Evolutionary conservation across 192 early-diverging fungal species (phyloP).

Genomic region (Haplosporangium gracile): DNA sequence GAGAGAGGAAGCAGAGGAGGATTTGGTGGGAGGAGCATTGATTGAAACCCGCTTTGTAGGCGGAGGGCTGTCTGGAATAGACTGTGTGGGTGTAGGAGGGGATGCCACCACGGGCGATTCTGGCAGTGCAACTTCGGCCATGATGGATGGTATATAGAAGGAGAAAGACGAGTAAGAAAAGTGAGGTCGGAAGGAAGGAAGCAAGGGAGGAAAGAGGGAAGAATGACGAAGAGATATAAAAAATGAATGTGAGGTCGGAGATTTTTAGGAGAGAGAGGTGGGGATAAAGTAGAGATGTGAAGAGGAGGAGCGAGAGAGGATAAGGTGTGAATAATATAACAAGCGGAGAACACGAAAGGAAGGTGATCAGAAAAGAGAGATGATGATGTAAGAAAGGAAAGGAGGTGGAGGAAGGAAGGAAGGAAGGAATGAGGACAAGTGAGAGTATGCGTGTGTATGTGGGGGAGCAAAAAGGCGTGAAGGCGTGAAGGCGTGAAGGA

Average conservation of each 20-base stretch:
- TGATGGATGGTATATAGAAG: background rate
- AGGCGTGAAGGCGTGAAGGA: conserved; percentile 9
- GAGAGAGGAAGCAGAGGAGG: background rate
- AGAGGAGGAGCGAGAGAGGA: background rate
- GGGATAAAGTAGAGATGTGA: background rate
- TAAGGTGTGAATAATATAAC: background rate
- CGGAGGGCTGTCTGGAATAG: background rate
- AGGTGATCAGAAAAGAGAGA: background rate
- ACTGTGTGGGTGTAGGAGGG: conserved; percentile 4
- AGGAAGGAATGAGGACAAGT: background rate
- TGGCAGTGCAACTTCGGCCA: conserved; percentile 6
- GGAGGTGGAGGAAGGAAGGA: background rate
- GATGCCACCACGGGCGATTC: background rate
- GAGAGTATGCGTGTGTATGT: background rate
- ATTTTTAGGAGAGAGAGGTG: background rate
- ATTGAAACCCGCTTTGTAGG: conserved; percentile 26
- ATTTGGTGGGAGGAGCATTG: conserved; percentile 16
- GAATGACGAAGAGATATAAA: background rate
- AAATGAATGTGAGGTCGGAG: background rate
- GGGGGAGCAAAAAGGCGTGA: background rate
- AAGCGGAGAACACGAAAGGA: background rate
- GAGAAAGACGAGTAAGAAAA: conserved; percentile 3
- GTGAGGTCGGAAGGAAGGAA: background rate
- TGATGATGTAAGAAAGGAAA: background rate
- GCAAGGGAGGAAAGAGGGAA: background rate